A percentile compares a stretch with the other conserved stretches of the same genome.
Evolutionary conservation across 2,329 filamentous ascomycete species (phyloP).

Genomic region (Fusarium coffeatum): DNA sequence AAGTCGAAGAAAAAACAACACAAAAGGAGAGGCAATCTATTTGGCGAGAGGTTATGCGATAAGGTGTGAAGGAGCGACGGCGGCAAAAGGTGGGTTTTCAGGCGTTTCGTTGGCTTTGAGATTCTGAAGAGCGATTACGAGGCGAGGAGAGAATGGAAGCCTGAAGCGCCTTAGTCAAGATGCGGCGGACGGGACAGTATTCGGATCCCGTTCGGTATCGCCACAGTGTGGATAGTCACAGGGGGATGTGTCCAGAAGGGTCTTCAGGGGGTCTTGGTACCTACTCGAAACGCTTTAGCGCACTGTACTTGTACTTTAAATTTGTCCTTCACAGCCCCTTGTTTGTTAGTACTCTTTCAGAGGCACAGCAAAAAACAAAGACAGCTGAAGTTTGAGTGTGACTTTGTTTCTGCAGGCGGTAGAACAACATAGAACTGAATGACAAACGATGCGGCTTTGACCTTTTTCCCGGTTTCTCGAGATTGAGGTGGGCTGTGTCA

Average conservation of each 20-base stretch:
- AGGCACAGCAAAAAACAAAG: not conserved
- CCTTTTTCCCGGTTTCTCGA: slow-evolving; percentile 1
- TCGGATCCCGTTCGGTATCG: slow-evolving; percentile 23
- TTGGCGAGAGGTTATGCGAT: slow-evolving; percentile 14
- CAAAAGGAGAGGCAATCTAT: slow-evolving; percentile 28
- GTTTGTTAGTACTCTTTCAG: not conserved
- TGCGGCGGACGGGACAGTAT: slow-evolving; percentile 17
- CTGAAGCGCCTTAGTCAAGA: slow-evolving; percentile 20
- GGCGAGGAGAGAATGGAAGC: slow-evolving; percentile 32
- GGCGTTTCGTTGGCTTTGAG: slow-evolving; percentile 22
- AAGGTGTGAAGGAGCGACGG: slow-evolving; percentile 39
- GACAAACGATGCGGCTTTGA: slow-evolving; percentile 1
- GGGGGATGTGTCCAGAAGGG: slow-evolving; percentile 11
- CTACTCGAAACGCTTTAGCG: not conserved
- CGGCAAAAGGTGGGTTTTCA: slow-evolving; percentile 9
- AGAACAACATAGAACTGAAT: slow-evolving; percentile 18
- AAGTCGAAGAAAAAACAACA: not conserved
- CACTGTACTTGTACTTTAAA: slow-evolving; percentile 25
- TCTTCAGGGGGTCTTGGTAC: slow-evolving; percentile 1
- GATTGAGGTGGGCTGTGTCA: slow-evolving; percentile 34
- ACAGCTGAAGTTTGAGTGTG: not conserved
- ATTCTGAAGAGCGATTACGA: slow-evolving; percentile 28
- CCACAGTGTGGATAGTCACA: slow-evolving; percentile 24
- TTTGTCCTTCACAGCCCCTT: slow-evolving; percentile 3
- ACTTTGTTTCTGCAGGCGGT: not conserved